Base-by-base conservation (phyloP, 306 rosid genomes). In the Alnus glutinosa region DNA sequence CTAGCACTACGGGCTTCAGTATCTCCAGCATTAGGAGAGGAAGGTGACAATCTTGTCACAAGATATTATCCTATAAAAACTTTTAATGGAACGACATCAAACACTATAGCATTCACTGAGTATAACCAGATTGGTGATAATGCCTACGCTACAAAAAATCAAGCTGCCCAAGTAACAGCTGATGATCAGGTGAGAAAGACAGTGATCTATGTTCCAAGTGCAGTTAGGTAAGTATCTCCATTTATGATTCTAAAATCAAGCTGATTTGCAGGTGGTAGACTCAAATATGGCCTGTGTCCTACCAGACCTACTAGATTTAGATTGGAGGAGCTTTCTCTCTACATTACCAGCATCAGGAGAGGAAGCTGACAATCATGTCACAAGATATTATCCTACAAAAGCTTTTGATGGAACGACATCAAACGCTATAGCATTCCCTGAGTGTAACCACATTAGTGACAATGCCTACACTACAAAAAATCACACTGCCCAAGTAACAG, bases 1-100 rank as follows among this genome's bases (percentile, higher is more conserved):
- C 77, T 61, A 2, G 87, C 79, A 77, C 55, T 59, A 51, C 28
- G 28, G 28, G 55, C 64, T 85, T 83, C 85, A 12, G 85, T 79
- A 57, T 89, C 93, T 68, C 78, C 89, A 2, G 83, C 89, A 9
- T 78, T 61, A 74, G 83, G 28, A 23, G 28, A 23, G 28, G 28
- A 23, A 23, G 28, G 28, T 23, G 28, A 23, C 28, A 23, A 23
- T 23, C 28, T 23, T 23, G 28, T 23, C 28, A 23, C 28, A 23
- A 23, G 28, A 23, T 23, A 23, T 23, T 23, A 23, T 23, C 28
- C 28, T 23, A 23, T 23, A 23, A 23, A 23, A 23, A 23, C 28
- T 23, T 23, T 23, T 23, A 23, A 76, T 66, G 77, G 82, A 73
- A 82, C 84, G 28, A 59, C 78, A 75, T 87, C 92, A 28, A 88